Evolutionary conservation across 192 early-diverging fungal genomes (phyloP), one percentile per base, ranked within the genome.

Genomic region (Backusella macrospora): DNA sequence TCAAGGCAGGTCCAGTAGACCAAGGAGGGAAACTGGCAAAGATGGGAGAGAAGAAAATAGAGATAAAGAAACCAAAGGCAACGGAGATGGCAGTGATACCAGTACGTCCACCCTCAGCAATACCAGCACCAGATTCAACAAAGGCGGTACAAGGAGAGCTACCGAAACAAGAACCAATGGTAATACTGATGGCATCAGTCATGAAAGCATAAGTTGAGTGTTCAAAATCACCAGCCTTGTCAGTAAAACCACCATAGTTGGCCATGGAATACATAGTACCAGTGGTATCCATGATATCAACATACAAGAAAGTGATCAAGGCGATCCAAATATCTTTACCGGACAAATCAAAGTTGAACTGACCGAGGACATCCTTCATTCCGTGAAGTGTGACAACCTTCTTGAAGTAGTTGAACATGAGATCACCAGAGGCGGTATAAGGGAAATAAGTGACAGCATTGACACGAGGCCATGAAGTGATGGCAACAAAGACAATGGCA

Each of bases 231-330:
- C 91, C 92, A n/a, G 83, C 80, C 68, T 91, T 85, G 68, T 93
- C 87, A 77, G 86, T 88, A 75, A 90, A 92, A 26, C 93, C 92
- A 71, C 89, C 93, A 81, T 91, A 93, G 68, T 86, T 86, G 38
- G 92, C 92, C 93, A 94, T 92, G 29, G 92, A 93, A 70, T 90
- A 93, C 88, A 95, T 83, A 39, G 93, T 94, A 18, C 92, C 92
- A 4, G 93, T 95, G 66, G 92, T 92, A 77, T 95, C 94, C 72
- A 95, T 80, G 52, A 95, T 92, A 79, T 95, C 94, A 72, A 95
- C 91, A 70, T 94, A 95, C 55, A 95, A 78, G 80, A 95, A 93
- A 3, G 91, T 95, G 55, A 95, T 86, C 59, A 95, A 83, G 7
- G 94, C 93, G 34, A 93, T 83, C 92, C 93, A 95, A 52, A 94